Percentiles rank a stretch among this genome's conserved stretches.
These are phyloP conservation scores for Pichia inconspicua DNA, from an alignment of 1,139 yeast species.

Conservation along the genomic window DNA sequence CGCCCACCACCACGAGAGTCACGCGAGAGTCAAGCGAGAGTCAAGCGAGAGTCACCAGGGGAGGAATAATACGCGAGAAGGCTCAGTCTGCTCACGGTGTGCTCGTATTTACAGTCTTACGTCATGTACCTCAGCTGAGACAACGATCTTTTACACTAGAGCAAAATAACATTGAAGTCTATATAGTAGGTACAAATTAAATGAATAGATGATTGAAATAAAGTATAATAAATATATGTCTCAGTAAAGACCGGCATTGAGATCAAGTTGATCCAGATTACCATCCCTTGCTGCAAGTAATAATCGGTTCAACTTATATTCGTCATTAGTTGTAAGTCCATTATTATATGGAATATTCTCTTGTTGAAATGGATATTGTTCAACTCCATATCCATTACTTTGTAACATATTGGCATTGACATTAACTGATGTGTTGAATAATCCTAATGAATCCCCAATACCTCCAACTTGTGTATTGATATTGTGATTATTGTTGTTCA, in stretches of 20 bases:
- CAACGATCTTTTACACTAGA: no score
- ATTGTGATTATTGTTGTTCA: background rate
- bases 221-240: no score
- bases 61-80: no score
- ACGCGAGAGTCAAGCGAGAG: no score
- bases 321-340: conserved; percentile 15
- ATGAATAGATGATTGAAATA: no score
- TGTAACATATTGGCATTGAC: conserved; percentile 13
- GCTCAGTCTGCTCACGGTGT: no score
- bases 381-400: conserved; percentile 12
- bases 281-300: conserved; percentile 27
- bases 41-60: no score
- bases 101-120: no score
- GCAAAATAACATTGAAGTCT: no score
- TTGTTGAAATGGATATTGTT: conserved; percentile 15
- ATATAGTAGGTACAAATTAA: no score
- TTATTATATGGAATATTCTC: conserved; percentile 24
- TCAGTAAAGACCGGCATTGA: conserved; percentile 20
- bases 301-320: conserved; percentile 27
- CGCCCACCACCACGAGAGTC: no score
- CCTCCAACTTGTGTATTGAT: conserved; percentile 8
- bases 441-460: conserved; percentile 14
- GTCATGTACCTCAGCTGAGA: no score
- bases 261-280: conserved; percentile 24
- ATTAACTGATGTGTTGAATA: conserved; percentile 13